Base-by-base conservation (phyloP, 257 asterid genomes). In the Solanum sitiens region DNA sequence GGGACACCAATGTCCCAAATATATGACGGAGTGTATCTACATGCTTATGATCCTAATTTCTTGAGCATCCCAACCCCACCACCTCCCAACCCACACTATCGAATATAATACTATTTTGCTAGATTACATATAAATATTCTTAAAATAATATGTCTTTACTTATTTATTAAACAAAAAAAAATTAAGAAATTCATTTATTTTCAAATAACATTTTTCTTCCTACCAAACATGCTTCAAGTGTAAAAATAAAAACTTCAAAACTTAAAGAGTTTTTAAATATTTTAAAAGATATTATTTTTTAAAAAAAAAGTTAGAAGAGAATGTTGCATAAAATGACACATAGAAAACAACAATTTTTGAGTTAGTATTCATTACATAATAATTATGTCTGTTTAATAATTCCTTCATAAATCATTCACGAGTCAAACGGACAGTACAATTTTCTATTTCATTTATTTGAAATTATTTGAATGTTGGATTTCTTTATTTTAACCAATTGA, bases 1-100 rank as follows among this genome's bases (percentile, higher is more conserved):
- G 0, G 2, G 4, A 0, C n/a, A 56, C 4, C 23, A 56, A 56
- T 18, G 1, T 6, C 11, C 4, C 11, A 56, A 56, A 56, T 7
- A 2, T 56, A 56, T 18, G 63, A 56, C 11, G 63, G n/a, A 56
- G 0, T 2, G 4, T 20, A 56, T 56, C 10, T 18, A 4, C 20
- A 56, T 56, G 7, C 13, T 5, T 59, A 13, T 21, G 68, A 59
- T 6, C 68, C 6, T 20, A 5, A 59, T 12, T 21, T 13, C 27
- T 59, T 59, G 68, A 59, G 13, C 68, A 59, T 59, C 27, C 6
- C 27, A 0, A 21, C 13, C 25, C 68, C 13, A 5, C 27, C 68
- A 3, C 68, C 27, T 21, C 11, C 0, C 12, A 59, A 59, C 13
- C 3, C 27, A 59, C 27, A 59, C 27, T 6, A 59, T 59, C 68